Evolutionary conservation across 495 filamentous ascomycete species (phyloP), one percentile per base, ranked within the genome.

Genomic region (Xylaria nigripes): DNA sequence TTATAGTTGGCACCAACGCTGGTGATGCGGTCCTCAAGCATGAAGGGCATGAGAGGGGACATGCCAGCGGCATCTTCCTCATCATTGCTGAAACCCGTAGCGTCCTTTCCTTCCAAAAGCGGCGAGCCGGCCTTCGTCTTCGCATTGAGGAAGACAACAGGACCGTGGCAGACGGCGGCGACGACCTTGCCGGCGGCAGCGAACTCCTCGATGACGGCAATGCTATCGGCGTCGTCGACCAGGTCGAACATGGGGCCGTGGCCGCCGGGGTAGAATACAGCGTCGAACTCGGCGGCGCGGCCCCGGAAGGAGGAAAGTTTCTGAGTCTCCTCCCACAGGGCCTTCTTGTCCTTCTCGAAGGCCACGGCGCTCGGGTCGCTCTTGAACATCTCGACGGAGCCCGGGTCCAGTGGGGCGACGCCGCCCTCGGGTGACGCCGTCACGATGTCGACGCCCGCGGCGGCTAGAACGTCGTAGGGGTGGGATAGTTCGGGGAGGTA

Each of bases 191-290:
- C 80, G 23, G 78, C 72, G 0, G 62, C 67, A 2, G 72, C 77
- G 66, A 90, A 89, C 61, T 85, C 74, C 50, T 72, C 66, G 59
- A 84, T 80, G 0, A 89, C 63, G 3, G 73, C 61, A 48, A 83
- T 72, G 19, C 78, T 82, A 27, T 65, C 67, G 1, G 64, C 36
- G 64, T 83, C 75, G 9, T 56, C 61, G 23, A 73, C 71, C 1
- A 88, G 74, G 58, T 88, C 86, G 65, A 81, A 89, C 83, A 89
- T 86, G 56, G 86, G 86, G n/a, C 86, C 86, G 68, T 89, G 83
- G 22, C 86, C 86, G 58, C 87, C 87, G 12, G 87, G 84, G 65
- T 78, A 87, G 66, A 84, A 87, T 42, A 90, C 68, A 22, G 81
- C 86, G 48, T 81, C 85, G 61, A 81, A 89, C 42, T 87, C 82